Evolutionary conservation across 2,329 filamentous ascomycete genomes (phyloP), one percentile per base, ranked within the genome.

Genomic region (Aureobasidium sp.): DNA sequence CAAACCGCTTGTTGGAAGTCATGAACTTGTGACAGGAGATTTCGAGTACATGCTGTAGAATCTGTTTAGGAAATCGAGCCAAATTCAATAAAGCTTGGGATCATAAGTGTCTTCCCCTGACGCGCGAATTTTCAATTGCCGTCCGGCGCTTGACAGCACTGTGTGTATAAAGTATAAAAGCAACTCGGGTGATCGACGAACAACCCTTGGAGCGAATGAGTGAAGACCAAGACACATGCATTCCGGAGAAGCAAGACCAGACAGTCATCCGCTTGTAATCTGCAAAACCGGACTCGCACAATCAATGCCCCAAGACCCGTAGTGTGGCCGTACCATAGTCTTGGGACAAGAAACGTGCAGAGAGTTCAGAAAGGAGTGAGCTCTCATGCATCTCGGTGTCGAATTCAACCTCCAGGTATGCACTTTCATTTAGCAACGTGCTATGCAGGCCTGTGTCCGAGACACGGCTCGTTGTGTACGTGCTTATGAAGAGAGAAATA

Each of bases 41-140:
- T 61, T 61, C n/a, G 29, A 44, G 29, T 61, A 61, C 50, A 61
- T 61, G 32, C 39, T 61, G 12, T 61, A 61, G 32, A 39, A 32
- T 34, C 1, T 32, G 23, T 9, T 20, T 15, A 37, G 9, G 32
- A 10, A 9, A 36, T 13, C 17, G 13, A 36, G 17, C 9, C 47
- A 17, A 46, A 26, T 13, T 27, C 29, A 32, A 42, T 42, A 27
- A 15, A 26, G 26, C 17, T 29, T 26, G 9, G n/a, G 3, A n/a
- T 10, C 34, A 41, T 13, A 53, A 41, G 23, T 27, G 1, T 13
- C 17, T 36, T 13, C 10, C 3, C 8, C 32, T 42, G 4, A 13
- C 4, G 27, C 13, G 8, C 5, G 17, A 56, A 17, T 8, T 41
- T 20, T 57, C 53, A 46, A 57, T 20, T 36, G 27, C 53, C 39